phyloP scores from a whole-genome alignment of 2,329 filamentous ascomycete genomes.

The Leptographium wingfieldii region DNA sequence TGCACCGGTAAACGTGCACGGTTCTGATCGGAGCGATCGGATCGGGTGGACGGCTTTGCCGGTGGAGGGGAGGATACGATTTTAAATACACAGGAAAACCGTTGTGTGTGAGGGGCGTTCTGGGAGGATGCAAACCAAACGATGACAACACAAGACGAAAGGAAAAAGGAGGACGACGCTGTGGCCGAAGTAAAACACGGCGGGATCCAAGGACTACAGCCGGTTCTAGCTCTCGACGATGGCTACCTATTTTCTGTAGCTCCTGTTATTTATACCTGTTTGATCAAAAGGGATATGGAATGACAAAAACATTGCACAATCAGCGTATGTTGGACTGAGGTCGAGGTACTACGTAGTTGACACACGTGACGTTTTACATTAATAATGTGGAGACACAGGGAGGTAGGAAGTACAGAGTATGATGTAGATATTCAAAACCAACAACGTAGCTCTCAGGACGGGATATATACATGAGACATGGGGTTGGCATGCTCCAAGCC shows the following conservation, averaged over 20 bases:
- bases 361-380: too few relatives aligned
- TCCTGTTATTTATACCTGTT: constrained; percentile 2
- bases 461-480: too few relatives aligned
- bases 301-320: neutral
- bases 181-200: neutral
- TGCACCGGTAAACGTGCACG: constrained; percentile 70
- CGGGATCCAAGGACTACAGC: neutral
- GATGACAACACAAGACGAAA: neutral
- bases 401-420: too few relatives aligned
- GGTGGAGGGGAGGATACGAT: neutral
- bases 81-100: neutral
- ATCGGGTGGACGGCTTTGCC: too few relatives aligned
- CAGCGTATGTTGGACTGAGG: neutral
- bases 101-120: neutral
- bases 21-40: neutral
- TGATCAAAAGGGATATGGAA: neutral
- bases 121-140: neutral
- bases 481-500: too few relatives aligned
- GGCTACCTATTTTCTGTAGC: neutral
- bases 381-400: too few relatives aligned
- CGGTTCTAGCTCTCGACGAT: neutral
- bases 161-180: too few relatives aligned
- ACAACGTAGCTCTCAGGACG: too few relatives aligned
- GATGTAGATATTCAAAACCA: too few relatives aligned
- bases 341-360: neutral